Base-by-base conservation (phyloP, 352 stramenopile species). In the Pythium aphanidermatum region DNA sequence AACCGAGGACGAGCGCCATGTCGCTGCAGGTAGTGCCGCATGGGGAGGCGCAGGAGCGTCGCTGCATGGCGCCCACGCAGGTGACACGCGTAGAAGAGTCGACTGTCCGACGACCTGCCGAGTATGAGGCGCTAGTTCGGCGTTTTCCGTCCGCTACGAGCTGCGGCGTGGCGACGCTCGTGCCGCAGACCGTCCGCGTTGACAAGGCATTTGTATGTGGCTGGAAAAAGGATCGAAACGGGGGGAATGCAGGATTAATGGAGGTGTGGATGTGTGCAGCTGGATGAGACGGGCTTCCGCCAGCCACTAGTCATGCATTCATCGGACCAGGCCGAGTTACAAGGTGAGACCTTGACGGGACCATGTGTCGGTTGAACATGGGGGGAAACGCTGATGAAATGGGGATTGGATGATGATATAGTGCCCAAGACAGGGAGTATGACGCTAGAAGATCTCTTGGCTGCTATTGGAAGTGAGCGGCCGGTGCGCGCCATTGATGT, bases 401-500 rank as follows among this genome's bases (percentile, higher is more conserved):
- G n/a, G n/a, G n/a, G n/a, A n/a, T n/a, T n/a, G n/a, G n/a, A n/a
- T n/a, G n/a, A n/a, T n/a, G n/a, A n/a, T n/a, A n/a, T n/a, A n/a
- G n/a, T n/a, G n/a, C n/a, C 52, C 52, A 20, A 19, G 20, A 17
- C 51, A 41, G 23, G 38, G 16, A 23, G 36, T 2, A 36, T 70
- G 38, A 40, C 38, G 10, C 35, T 71, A 11, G 29, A 55, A 9
- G 56, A 65, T 1, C 45, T 73, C 0, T 55, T 51, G 23, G 41
- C 46, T 2, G 45, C 49, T 13, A 70, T 73, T 39, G 63, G 63
- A 30, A 38, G 38, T 2, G 51, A 68, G 19, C 56, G 41, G 10
- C 19, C 45, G 19, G 63, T 70, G 23, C 63, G 63, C 5, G 56
- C 52, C 30, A 68, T 70, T 21, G 56, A 73, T 25, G 63, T 72